These are phyloP conservation scores for Rauvolfia tetraphylla DNA, from an alignment of 257 asterid species.

Conservation along the genomic window DNA sequence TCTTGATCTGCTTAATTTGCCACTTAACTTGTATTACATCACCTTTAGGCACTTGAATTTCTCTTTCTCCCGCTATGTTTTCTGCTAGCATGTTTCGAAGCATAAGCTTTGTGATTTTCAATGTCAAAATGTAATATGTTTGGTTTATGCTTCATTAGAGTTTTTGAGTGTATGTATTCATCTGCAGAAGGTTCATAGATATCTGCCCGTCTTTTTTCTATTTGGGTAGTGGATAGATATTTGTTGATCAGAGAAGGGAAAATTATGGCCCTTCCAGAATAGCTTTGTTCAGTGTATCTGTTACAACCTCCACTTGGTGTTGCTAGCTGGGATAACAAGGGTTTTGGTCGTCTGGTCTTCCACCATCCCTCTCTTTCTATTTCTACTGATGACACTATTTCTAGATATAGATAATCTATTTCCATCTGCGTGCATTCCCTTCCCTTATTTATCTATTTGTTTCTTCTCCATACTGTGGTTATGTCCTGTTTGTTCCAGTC, in stretches of 20 bases:
- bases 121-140: neutral
- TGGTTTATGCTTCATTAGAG: neutral
- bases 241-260: neutral
- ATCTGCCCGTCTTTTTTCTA: neutral
- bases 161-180: too few species aligned
- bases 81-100: neutral
- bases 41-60: neutral
- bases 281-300: neutral
- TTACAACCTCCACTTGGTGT: neutral
- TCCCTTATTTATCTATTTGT: neutral
- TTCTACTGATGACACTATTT: neutral
- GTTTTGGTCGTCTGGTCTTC: neutral
- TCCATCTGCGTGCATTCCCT: neutral
- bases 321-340: neutral
- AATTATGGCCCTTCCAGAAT: neutral
- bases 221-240: neutral
- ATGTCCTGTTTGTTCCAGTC: neutral
- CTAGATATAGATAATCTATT: neutral
- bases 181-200: neutral
- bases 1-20: neutral
- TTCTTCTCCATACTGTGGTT: neutral
- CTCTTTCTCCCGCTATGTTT: neutral
- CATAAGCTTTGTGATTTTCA: neutral
- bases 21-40: neutral
- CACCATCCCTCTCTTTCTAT: neutral